Percentiles rank a stretch among this genome's conserved stretches.
Conservation (phyloP, 2,329 filamentous ascomycete genomes). For the Talaromyces sp. region DNA sequence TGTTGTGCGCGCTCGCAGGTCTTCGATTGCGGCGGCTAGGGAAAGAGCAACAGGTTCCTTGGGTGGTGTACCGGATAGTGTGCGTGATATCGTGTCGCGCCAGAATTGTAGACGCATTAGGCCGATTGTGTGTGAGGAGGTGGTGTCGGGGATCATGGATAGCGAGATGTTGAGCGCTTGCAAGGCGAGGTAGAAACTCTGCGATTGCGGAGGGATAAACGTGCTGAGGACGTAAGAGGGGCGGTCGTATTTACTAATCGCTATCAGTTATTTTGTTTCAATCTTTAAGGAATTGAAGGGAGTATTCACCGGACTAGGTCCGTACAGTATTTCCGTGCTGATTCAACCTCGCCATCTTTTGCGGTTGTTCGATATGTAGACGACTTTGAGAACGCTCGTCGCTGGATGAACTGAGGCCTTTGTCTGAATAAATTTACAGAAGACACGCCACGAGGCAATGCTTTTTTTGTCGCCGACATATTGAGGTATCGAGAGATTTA, state of each 20-base stretch:
- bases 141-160: conserved; percentile 80
- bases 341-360: conserved; percentile 45
- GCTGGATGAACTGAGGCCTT: conserved; percentile 9
- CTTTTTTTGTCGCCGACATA: conserved; percentile 3
- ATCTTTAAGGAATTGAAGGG: neutral
- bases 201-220: conserved; percentile 69
- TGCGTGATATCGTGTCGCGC: conserved; percentile 74
- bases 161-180: conserved; percentile 91
- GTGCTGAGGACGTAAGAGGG: conserved; percentile 80
- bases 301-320: conserved; percentile 46
- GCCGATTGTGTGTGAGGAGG: conserved; percentile 80
- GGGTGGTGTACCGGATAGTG: conserved; percentile 71
- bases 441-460: neutral
- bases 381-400: conserved; percentile 22
- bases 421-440: neutral
- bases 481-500: neutral
- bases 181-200: conserved; percentile 82
- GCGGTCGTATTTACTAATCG: conserved; percentile 73
- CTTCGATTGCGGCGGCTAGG: conserved; percentile 64
- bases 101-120: conserved; percentile 92
- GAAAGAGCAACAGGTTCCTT: conserved; percentile 88
- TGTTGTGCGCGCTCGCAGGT: conserved; percentile 40
- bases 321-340: conserved; percentile 54
- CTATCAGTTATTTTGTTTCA: conserved; percentile 2
- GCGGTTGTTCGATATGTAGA: conserved; percentile 13